Percentiles rank a stretch among this genome's conserved stretches.
phyloP scores from a whole-genome alignment of 441 rosid genomes.

The Isatis lusitanica region DNA sequence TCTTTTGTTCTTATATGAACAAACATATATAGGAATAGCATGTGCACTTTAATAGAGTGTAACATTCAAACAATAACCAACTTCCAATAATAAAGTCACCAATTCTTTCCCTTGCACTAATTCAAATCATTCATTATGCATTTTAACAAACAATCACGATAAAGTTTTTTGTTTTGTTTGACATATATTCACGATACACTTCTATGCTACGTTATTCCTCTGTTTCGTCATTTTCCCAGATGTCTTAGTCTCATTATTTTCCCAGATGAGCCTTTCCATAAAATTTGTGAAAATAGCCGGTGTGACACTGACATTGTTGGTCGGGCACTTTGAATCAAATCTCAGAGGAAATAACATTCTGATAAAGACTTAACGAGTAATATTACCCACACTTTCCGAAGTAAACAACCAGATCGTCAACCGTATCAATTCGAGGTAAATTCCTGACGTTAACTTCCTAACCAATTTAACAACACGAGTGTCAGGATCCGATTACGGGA shows the following conservation, averaged over 20 bases:
- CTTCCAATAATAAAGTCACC: not conserved
- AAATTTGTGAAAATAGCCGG: not conserved
- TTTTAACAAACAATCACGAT: conserved; percentile 30
- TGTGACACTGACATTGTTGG: conserved; percentile 18
- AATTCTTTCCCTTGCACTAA: not conserved
- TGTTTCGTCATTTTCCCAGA: not conserved
- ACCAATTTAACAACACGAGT: not conserved
- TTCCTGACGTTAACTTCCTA: not conserved
- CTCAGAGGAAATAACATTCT: not conserved
- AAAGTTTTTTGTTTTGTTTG: not conserved
- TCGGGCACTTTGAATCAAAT: not conserved
- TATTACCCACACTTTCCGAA: not conserved
- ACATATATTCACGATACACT: conserved; percentile 14
- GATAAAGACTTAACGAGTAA: not conserved
- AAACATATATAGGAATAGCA: not conserved
- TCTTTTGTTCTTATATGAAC: conserved; percentile 8
- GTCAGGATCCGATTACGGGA: not conserved
- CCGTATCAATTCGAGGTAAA: not conserved
- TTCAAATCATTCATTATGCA: conserved; percentile 16
- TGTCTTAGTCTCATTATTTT: not conserved
- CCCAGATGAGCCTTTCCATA: not conserved
- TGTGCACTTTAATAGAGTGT: conserved; percentile 10
- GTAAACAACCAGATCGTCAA: not conserved
- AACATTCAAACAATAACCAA: conserved; percentile 17
- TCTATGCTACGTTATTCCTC: conserved; percentile 18